Conservation (phyloP, 495 filamentous ascomycete genomes). For the Aspergillus campestris region DNA sequence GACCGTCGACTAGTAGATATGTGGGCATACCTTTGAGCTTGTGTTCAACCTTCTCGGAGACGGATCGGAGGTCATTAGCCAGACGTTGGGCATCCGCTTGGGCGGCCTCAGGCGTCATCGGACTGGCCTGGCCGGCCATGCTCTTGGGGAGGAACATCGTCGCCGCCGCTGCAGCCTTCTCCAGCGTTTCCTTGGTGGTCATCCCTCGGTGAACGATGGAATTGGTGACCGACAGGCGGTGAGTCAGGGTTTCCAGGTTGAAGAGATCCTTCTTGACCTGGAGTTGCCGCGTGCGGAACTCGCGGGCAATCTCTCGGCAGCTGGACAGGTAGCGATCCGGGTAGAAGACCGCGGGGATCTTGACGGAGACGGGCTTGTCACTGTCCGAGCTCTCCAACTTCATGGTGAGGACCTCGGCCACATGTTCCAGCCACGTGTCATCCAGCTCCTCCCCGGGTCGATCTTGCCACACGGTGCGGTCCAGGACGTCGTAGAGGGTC, state of each 20-base stretch:
- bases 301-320: conserved; percentile 44
- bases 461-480: conserved; percentile 56
- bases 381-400: conserved; percentile 42
- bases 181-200: conserved; percentile 26
- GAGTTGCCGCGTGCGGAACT: conserved; percentile 35
- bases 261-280: conserved; percentile 31
- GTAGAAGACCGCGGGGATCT: conserved; percentile 65
- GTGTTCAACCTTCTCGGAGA: conserved; percentile 36
- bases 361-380: conserved; percentile 46
- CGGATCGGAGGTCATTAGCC: conserved; percentile 27
- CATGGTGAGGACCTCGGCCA: conserved; percentile 63
- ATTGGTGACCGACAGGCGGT: conserved; percentile 22
- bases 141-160: conserved; percentile 19
- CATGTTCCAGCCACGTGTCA: conserved; percentile 43
- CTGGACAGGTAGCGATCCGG: conserved; percentile 67
- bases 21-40: conserved; percentile 40
- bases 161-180: conserved; percentile 25
- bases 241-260: conserved; percentile 29
- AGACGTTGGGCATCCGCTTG: conserved; percentile 23
- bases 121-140: conserved; percentile 12
- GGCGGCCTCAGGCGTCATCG: conserved; percentile 9
- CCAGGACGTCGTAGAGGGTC: conserved; percentile 67
- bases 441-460: conserved; percentile 42
- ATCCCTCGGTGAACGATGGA: conserved; percentile 14
- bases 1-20: background rate